These are phyloP conservation scores for Apodospora peruviana DNA, from an alignment of 495 filamentous ascomycete genomes.

Conservation along the genomic window DNA sequence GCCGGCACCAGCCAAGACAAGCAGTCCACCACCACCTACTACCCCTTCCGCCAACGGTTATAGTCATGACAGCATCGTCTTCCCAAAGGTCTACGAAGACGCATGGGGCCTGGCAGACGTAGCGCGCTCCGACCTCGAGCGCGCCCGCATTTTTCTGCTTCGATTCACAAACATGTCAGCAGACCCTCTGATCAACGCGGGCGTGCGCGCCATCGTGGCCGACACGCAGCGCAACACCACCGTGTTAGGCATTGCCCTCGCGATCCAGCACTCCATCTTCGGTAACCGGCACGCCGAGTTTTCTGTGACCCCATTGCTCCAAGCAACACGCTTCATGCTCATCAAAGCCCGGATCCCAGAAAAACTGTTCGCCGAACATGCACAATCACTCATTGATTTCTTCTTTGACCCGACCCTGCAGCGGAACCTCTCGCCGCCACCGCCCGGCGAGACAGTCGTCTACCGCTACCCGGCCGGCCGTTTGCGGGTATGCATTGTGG, in stretches of 20 bases:
- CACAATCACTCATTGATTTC: constrained; percentile 26
- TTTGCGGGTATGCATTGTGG: constrained; percentile 26
- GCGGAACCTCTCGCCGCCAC: constrained; percentile 22
- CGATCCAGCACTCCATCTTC: constrained; percentile 24
- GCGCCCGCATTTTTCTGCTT: constrained; percentile 26
- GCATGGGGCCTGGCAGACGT: constrained; percentile 21
- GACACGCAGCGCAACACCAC: constrained; percentile 14
- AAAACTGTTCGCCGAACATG: constrained; percentile 15
- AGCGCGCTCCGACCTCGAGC: constrained; percentile 21
- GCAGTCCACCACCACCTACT: background rate
- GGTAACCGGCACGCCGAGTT: constrained; percentile 27
- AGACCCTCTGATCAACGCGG: constrained; percentile 12
- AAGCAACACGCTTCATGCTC: constrained; percentile 31
- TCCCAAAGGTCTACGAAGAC: constrained; percentile 27
- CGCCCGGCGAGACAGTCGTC: constrained; percentile 15
- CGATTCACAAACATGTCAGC: constrained; percentile 23
- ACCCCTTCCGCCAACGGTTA: background rate
- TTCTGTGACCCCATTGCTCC: constrained; percentile 23
- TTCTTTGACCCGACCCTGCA: constrained; percentile 34
- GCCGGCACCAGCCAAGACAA: background rate
- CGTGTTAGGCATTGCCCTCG: constrained; percentile 18
- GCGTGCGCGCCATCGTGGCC: constrained; percentile 20
- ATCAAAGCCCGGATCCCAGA: constrained; percentile 27
- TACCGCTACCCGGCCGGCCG: constrained; percentile 28
- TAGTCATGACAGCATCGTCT: constrained; percentile 19